Percentiles rank a stretch among this genome's conserved stretches.
phyloP scores from a whole-genome alignment of 345 rosid genomes.

The Lenwebbia sp. region DNA sequence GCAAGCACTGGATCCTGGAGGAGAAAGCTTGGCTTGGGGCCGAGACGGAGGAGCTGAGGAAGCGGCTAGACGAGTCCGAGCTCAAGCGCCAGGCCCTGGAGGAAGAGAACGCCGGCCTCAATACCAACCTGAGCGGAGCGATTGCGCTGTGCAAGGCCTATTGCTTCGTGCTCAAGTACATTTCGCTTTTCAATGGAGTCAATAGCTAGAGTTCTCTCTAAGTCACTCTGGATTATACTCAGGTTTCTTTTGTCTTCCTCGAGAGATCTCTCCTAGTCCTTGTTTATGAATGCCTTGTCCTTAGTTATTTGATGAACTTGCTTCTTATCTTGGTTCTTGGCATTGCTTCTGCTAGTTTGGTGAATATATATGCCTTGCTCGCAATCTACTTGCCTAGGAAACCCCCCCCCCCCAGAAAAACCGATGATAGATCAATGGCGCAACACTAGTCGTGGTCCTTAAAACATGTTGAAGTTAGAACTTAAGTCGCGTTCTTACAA shows the following conservation, averaged over 20 bases:
- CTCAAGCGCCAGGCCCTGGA: background rate
- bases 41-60: background rate
- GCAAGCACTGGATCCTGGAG: background rate
- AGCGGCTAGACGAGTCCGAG: background rate
- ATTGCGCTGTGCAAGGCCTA: background rate
- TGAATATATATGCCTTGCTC: background rate
- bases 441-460: background rate
- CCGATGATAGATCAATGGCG: background rate
- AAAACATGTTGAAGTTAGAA: background rate
- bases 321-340: background rate
- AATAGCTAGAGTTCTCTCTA: background rate
- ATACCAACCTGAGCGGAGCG: background rate
- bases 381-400: background rate
- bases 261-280: background rate
- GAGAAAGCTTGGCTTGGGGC: background rate
- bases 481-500: background rate
- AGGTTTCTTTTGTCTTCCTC: background rate
- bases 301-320: background rate
- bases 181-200: background rate
- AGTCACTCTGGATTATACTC: background rate
- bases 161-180: background rate
- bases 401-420: background rate
- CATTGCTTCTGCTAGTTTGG: background rate
- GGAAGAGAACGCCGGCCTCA: background rate
- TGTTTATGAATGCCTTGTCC: background rate